Base-by-base conservation (phyloP, 1,284 basidiomycete species). In the Tausonia pullulans region DNA sequence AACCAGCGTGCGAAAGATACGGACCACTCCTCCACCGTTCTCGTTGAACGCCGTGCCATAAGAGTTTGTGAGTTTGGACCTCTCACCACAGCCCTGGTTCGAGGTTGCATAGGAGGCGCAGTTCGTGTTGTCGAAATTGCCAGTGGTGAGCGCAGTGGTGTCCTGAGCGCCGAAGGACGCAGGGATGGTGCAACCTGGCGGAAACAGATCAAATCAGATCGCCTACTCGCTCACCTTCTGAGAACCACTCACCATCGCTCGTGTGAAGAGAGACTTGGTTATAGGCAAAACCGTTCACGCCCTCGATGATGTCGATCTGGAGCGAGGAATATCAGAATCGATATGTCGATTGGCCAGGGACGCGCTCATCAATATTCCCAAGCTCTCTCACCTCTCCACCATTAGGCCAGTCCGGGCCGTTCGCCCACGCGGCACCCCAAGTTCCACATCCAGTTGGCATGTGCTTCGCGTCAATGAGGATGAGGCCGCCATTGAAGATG, bases 371-470 rank as follows among this genome's bases (percentile, higher is more conserved):
- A 27, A 27, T 27, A 27, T 27, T 27, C 27, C 27, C 27, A 27
- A 27, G 48, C 48, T 8, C 48, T 49, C 14, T 9, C 48, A 49
- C 14, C 70, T 82, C 81, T 39, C 80, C 81, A 11, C 78, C 78
- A 43, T 73, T 67, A 5, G 80, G 81, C 80, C 81, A 82, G 72
- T 80, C 77, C 65, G 73, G 77, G 43, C 74, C 77, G 71, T 75
- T 76, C 64, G 70, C 71, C 77, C 78, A 77, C 72, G 74, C 78
- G 3, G 76, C 76, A 7, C 87, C 87, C 87, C 59, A 56, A 8
- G 85, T 86, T 51, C 86, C 90, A 74, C 90, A 94, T 6, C 91
- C 91, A 2, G 85, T 86, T 2, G 90, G 90, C 86, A 93, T 91
- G 75, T 94, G 90, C n/a, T 84, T 79, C 13, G 88, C 82, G 74